phyloP scores from a whole-genome alignment of 2,329 filamentous ascomycete genomes.

The Fusarium gaditjirri region DNA sequence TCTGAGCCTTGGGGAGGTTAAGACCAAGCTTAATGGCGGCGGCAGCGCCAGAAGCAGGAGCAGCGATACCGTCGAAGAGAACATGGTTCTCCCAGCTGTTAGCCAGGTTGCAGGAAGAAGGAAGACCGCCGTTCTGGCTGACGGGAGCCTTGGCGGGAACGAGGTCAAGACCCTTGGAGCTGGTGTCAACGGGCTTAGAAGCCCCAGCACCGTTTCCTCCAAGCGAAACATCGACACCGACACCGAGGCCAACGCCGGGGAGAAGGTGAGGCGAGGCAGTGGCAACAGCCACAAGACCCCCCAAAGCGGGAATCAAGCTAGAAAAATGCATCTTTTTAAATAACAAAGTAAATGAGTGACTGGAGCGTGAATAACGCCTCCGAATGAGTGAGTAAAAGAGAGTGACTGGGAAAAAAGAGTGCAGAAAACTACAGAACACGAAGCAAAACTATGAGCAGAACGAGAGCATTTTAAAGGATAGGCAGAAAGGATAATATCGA shows the following conservation, averaged over 20 bases:
- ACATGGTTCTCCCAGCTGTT: slow-evolving; percentile 30
- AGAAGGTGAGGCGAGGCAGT: slow-evolving; percentile 36
- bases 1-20: slow-evolving; percentile 49
- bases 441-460: not conserved
- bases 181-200: not conserved
- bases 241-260: not conserved
- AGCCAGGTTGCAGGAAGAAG: slow-evolving; percentile 17
- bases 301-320: slow-evolving; percentile 23
- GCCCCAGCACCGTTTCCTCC: not conserved
- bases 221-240: slow-evolving; percentile 3
- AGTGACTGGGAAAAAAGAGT: slow-evolving; percentile 33
- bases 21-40: slow-evolving; percentile 40
- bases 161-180: not conserved
- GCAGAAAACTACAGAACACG: slow-evolving; percentile 8
- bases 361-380: slow-evolving; percentile 29
- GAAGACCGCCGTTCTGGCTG: not conserved
- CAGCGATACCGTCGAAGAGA: slow-evolving; percentile 33
- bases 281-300: slow-evolving; percentile 32
- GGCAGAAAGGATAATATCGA: not conserved
- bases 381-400: slow-evolving; percentile 19
- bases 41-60: slow-evolving; percentile 23
- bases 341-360: slow-evolving; percentile 37
- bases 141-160: not conserved
- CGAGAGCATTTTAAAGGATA: slow-evolving; percentile 4
- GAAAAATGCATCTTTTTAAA: slow-evolving; percentile 26